These are phyloP conservation scores for Tetrapisispora fleetii DNA, from an alignment of 805 yeast species.

Conservation along the genomic window DNA sequence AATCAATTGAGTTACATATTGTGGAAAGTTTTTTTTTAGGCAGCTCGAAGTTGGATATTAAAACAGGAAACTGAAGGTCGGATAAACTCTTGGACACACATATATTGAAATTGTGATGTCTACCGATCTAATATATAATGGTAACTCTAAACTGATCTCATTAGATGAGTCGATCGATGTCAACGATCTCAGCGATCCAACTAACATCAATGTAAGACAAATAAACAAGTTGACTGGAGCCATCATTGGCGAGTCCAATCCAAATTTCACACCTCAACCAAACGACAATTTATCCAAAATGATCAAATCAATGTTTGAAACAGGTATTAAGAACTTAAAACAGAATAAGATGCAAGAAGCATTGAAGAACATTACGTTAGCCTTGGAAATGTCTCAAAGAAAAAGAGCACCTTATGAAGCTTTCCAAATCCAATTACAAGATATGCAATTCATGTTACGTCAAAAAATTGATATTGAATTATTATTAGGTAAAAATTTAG, in stretches of 20 bases:
- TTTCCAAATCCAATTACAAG: conserved; percentile 63
- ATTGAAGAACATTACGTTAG: conserved; percentile 51
- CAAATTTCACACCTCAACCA: conserved; percentile 45
- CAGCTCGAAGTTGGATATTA: too few relatives aligned
- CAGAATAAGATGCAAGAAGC: conserved; percentile 48
- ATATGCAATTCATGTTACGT: conserved; percentile 53
- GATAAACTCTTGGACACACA: too few relatives aligned
- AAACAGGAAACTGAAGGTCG: too few relatives aligned
- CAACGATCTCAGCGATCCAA: conserved; percentile 1
- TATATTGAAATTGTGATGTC: background rate
- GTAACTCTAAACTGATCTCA: conserved; percentile 21
- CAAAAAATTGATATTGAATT: conserved; percentile 63
- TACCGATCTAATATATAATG: conserved; percentile 15
- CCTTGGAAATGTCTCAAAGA: conserved; percentile 50
- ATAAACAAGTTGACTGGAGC: conserved; percentile 30
- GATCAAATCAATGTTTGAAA: conserved; percentile 55
- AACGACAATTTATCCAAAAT: conserved; percentile 40
- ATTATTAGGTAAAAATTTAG: conserved; percentile 42
- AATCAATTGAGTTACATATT: background rate
- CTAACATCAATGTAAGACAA: conserved; percentile 23
- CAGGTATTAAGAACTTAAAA: conserved; percentile 47
- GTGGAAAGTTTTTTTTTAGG: background rate
- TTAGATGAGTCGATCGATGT: conserved; percentile 9
- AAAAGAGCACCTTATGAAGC: conserved; percentile 67
- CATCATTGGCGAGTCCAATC: conserved; percentile 35